A percentile compares a stretch with the other conserved stretches of the same genome.
Evolutionary conservation across 768 basidiomycete species (phyloP).

Genomic region (Mycena leptocephala): DNA sequence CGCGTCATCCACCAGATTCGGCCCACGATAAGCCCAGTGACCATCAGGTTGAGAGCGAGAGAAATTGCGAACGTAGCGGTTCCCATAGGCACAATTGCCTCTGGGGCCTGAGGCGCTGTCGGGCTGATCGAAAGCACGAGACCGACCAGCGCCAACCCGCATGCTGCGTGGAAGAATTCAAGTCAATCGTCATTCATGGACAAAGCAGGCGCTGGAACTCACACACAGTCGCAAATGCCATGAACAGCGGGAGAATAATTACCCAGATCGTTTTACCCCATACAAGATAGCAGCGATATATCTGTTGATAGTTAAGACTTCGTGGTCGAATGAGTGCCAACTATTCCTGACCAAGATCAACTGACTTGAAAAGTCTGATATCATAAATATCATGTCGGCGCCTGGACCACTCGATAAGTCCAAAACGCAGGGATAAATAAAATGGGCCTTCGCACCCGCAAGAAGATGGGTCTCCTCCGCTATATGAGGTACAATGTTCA

Average conservation of each 20-base stretch:
- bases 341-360: background rate
- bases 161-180: constrained; percentile 40
- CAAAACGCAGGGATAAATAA: too few species aligned
- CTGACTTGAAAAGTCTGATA: constrained; percentile 11
- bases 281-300: constrained; percentile 59
- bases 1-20: constrained; percentile 52
- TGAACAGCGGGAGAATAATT: constrained; percentile 50
- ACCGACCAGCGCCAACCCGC: constrained; percentile 43
- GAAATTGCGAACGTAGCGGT: constrained; percentile 55
- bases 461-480: background rate
- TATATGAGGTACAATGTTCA: background rate
- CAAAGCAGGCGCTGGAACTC: constrained; percentile 13
- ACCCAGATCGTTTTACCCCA: constrained; percentile 54
- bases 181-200: background rate
- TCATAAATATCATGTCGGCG: background rate
- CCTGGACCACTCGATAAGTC: too few species aligned
- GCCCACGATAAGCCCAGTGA: constrained; percentile 56
- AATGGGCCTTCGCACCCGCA: background rate
- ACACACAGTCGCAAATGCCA: constrained; percentile 53
- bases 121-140: constrained; percentile 46
- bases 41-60: constrained; percentile 57
- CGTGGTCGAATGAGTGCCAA: background rate
- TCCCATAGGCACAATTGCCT: constrained; percentile 49
- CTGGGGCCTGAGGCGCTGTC: constrained; percentile 50
- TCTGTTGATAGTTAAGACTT: background rate